These are phyloP conservation scores for Aaosphaeria pasadenensis DNA, from an alignment of 2,329 filamentous ascomycete species.

Conservation along the genomic window DNA sequence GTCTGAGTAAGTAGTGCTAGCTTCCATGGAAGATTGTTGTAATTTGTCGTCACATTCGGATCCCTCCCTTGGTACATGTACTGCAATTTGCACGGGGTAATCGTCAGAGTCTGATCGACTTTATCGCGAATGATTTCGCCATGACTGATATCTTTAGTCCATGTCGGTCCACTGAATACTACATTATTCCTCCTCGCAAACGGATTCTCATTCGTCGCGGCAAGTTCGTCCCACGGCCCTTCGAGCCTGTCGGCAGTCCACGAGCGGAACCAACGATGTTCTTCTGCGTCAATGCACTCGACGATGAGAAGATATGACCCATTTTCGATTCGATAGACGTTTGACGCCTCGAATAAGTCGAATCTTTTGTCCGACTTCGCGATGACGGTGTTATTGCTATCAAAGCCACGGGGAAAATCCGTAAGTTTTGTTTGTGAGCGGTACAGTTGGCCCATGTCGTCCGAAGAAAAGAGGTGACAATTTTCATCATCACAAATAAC, in stretches of 20 bases:
- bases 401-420: constrained; percentile 33
- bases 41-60: constrained; percentile 25
- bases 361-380: constrained; percentile 23
- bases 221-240: constrained; percentile 35
- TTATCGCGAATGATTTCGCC: constrained; percentile 32
- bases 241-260: constrained; percentile 35
- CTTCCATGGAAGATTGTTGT: constrained; percentile 39
- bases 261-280: constrained; percentile 38
- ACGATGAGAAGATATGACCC: constrained; percentile 38
- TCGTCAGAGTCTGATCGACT: constrained; percentile 38
- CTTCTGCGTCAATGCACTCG: constrained; percentile 36
- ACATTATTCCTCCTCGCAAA: constrained; percentile 40
- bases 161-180: constrained; percentile 29
- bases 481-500: constrained; percentile 38
- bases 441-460: constrained; percentile 43
- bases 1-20: constrained; percentile 32
- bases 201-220: constrained; percentile 35
- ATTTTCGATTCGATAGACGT: constrained; percentile 33
- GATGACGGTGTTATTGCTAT: constrained; percentile 37
- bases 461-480: constrained; percentile 42
- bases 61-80: constrained; percentile 42
- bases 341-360: constrained; percentile 38
- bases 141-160: constrained; percentile 40
- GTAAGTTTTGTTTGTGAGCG: constrained; percentile 34
- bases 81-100: constrained; percentile 30